Conservation (phyloP, 345 rosid genomes). For the Excoecaria cochinchinensis region DNA sequence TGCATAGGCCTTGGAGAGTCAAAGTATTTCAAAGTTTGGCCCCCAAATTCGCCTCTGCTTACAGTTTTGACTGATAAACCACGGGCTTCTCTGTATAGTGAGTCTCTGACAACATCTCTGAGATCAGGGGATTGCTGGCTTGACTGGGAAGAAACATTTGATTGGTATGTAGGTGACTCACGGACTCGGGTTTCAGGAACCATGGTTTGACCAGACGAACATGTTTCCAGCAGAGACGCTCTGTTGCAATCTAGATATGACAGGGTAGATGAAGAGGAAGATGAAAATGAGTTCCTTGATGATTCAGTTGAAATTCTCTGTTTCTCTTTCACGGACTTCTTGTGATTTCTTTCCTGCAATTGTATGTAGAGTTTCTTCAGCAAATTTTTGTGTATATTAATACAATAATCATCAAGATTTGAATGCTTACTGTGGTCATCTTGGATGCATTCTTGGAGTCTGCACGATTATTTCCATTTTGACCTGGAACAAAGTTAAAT, state of each 20-base stretch:
- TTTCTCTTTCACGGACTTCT: slow-evolving; percentile 50
- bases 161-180: slow-evolving; percentile 31
- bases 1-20: slow-evolving; percentile 68
- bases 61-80: slow-evolving; percentile 39
- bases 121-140: slow-evolving; percentile 44
- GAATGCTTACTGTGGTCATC: slow-evolving; percentile 45
- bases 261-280: slow-evolving; percentile 76
- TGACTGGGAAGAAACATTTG: slow-evolving; percentile 33
- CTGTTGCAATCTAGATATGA: slow-evolving; percentile 60
- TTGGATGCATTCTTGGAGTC: slow-evolving; percentile 35
- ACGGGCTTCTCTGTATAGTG: slow-evolving; percentile 60
- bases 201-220: slow-evolving; percentile 32
- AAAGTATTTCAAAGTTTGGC: slow-evolving; percentile 50
- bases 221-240: slow-evolving; percentile 48
- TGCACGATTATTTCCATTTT: slow-evolving; percentile 34
- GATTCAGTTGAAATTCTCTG: slow-evolving; percentile 64
- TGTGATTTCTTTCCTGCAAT: slow-evolving; percentile 61
- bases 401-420: background rate
- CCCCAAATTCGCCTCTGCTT: slow-evolving; percentile 34
- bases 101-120: slow-evolving; percentile 54
- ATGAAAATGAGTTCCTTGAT: slow-evolving; percentile 63
- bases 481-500: slow-evolving; percentile 41
- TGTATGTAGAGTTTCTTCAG: slow-evolving; percentile 18
- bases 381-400: background rate
- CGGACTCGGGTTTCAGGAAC: slow-evolving; percentile 23